Conservation (phyloP, 257 asterid genomes). For the Coffea canephora region DNA sequence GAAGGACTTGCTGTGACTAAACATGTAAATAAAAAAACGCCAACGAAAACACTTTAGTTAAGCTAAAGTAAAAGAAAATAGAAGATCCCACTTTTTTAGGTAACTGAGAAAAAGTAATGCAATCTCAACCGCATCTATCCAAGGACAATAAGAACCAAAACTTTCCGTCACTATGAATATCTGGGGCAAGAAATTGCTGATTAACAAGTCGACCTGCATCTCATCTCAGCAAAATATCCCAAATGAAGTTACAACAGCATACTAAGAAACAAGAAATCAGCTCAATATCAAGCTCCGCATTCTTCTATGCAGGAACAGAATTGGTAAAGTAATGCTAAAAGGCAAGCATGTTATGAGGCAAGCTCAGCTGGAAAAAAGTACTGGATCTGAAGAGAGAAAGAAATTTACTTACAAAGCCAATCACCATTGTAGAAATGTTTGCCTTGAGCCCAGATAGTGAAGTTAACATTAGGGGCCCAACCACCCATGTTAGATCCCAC, state of each 20-base stretch:
- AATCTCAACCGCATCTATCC: background rate
- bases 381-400: slow-evolving; percentile 7
- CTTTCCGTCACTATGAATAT: background rate
- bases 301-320: background rate
- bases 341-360: background rate
- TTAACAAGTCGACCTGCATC: background rate
- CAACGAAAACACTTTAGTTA: background rate
- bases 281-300: background rate
- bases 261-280: background rate
- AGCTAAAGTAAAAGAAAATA: background rate
- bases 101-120: background rate
- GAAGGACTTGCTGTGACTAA: background rate
- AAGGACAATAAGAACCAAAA: background rate
- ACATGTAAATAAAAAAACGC: background rate
- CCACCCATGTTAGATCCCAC: slow-evolving; percentile 22
- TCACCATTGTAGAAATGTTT: slow-evolving; percentile 51
- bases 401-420: slow-evolving; percentile 48
- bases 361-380: background rate
- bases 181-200: background rate
- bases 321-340: background rate
- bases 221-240: background rate
- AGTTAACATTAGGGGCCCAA: slow-evolving; percentile 52
- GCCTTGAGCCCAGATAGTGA: slow-evolving; percentile 53
- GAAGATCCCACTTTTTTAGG: background rate
- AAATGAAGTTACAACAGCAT: background rate